phyloP scores from a whole-genome alignment of 2,329 filamentous ascomycete species.

The Beauveria sp. region DNA sequence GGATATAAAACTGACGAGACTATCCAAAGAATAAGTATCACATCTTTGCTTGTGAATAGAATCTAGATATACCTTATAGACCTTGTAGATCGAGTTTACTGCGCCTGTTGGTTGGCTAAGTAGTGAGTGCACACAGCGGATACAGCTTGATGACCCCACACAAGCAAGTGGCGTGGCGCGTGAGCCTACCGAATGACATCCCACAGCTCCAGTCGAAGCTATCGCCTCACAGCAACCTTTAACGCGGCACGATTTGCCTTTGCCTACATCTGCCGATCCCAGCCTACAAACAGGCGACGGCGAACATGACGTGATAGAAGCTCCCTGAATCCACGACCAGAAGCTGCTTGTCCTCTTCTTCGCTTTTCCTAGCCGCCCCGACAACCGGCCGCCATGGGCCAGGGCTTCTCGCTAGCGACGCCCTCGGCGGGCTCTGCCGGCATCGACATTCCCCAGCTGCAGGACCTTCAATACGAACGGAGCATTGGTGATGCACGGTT shows the following conservation, averaged over 20 bases:
- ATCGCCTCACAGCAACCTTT: neutral
- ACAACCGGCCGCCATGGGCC: constrained; percentile 59
- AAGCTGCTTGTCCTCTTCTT: neutral
- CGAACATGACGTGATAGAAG: neutral
- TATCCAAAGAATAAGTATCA: neutral
- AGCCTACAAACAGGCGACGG: neutral
- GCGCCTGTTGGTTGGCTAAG: neutral
- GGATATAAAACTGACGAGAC: neutral
- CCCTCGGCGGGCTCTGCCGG: constrained; percentile 86
- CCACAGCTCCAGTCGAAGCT: neutral
- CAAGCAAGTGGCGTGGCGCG: neutral
- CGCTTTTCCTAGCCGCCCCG: neutral
- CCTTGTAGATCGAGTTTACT: neutral
- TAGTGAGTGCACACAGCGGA: neutral
- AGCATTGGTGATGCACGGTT: constrained; percentile 87
- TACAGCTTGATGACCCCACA: neutral
- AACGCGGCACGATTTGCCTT: neutral
- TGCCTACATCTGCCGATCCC: neutral
- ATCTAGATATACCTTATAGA: neutral
- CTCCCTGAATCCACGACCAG: neutral
- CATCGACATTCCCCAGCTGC: constrained; percentile 87
- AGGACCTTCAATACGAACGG: constrained; percentile 86
- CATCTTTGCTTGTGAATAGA: neutral
- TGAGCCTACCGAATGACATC: constrained; percentile 3
- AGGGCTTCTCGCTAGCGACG: constrained; percentile 90